Evolutionary conservation across 1,139 yeast species (phyloP).

Genomic region (Debaryomycetaceae sp.): DNA sequence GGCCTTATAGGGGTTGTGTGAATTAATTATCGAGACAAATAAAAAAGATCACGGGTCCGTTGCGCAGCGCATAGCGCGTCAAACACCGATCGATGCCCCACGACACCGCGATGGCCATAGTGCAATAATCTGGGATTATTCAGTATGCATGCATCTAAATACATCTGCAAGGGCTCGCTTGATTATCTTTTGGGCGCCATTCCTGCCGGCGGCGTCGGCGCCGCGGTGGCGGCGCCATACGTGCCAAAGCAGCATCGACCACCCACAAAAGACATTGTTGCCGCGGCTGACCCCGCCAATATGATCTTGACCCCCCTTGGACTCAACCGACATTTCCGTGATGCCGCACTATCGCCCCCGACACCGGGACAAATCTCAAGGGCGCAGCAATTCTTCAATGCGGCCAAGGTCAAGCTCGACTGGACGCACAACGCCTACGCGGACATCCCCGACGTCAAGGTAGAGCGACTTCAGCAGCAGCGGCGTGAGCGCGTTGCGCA

Average conservation of each 20-base stretch:
- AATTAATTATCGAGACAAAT: not conserved
- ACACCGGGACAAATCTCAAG: constrained; percentile 10
- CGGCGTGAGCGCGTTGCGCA: constrained; percentile 12
- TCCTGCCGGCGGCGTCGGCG: not conserved
- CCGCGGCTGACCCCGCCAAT: constrained; percentile 9
- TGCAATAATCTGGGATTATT: no score
- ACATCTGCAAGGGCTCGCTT: constrained; percentile 13
- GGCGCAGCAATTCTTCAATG: constrained; percentile 37
- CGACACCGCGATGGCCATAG: no score
- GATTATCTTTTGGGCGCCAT: constrained; percentile 13
- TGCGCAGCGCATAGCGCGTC: not conserved
- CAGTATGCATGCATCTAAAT: no score
- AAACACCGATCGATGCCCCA: not conserved
- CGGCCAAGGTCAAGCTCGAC: constrained; percentile 42
- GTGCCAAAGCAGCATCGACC: constrained; percentile 3
- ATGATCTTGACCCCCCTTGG: constrained; percentile 22
- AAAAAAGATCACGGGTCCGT: not conserved
- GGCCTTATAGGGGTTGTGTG: no score
- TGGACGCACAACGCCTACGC: constrained; percentile 55
- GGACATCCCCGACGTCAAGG: constrained; percentile 57
- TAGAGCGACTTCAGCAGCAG: constrained; percentile 24
- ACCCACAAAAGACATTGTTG: no score
- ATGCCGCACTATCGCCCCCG: constrained; percentile 15
- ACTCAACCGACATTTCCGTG: constrained; percentile 21
- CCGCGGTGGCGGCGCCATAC: constrained; percentile 1